Percentiles rank a stretch among this genome's conserved stretches.
phyloP scores from a whole-genome alignment of 139 green algal species.

The Ettlia oleoabundans region DNA sequence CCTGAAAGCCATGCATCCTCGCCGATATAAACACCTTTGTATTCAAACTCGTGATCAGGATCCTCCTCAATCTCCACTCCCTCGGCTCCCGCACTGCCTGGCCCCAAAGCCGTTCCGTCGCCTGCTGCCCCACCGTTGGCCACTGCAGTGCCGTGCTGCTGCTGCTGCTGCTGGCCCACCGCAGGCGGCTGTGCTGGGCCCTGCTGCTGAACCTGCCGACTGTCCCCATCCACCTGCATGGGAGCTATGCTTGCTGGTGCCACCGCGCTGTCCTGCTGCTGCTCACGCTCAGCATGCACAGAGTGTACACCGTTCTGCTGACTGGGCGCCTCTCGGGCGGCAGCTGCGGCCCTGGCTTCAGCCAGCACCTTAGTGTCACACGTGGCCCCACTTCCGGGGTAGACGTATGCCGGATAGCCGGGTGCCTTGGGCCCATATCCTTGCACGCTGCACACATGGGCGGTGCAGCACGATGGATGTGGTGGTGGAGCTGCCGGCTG shows the following conservation, averaged over 20 bases:
- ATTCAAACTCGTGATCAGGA: slow-evolving; percentile 52
- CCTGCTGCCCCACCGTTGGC: background rate
- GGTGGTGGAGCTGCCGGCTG: too few species aligned
- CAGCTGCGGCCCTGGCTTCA: background rate
- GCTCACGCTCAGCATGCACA: background rate
- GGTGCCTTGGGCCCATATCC: slow-evolving; percentile 68
- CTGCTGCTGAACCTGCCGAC: too few species aligned
- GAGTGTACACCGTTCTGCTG: too few species aligned
- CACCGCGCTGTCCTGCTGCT: background rate
- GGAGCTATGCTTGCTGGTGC: background rate
- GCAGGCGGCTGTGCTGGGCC: too few species aligned
- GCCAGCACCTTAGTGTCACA: slow-evolving; percentile 60
- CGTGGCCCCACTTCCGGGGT: slow-evolving; percentile 85
- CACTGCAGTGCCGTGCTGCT: too few species aligned
- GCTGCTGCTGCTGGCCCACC: too few species aligned
- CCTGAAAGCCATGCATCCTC: too few species aligned
- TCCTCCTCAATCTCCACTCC: slow-evolving; percentile 42
- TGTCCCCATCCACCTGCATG: slow-evolving; percentile 3
- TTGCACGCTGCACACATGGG: slow-evolving; percentile 80
- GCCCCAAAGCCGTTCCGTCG: background rate
- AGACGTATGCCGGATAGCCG: slow-evolving; percentile 62
- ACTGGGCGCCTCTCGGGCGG: slow-evolving; percentile 18
- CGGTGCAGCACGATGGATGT: too few species aligned
- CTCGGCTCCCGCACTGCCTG: background rate
- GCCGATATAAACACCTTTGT: too few species aligned